These are phyloP conservation scores for Daedalea quercina DNA, from an alignment of 768 basidiomycete species.

Conservation along the genomic window DNA sequence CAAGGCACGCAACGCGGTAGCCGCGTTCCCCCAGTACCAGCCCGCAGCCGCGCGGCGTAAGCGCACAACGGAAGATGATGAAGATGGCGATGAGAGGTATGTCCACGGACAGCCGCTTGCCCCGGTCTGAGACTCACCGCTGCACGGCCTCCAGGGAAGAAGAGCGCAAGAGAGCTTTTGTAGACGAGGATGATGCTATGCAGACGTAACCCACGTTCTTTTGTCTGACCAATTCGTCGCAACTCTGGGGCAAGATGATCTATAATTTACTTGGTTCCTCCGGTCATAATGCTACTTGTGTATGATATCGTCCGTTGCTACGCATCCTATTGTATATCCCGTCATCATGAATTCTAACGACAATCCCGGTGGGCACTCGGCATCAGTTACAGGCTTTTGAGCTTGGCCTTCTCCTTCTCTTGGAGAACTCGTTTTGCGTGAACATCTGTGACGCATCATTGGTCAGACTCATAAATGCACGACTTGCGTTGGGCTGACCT, in stretches of 20 bases:
- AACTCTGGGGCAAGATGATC: neutral
- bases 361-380: neutral
- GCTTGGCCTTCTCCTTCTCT: slow-evolving; percentile 78
- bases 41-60: slow-evolving; percentile 52
- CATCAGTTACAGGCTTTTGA: slow-evolving; percentile 60
- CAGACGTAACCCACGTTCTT: slow-evolving; percentile 9
- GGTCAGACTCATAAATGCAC: slow-evolving; percentile 5
- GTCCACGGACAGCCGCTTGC: neutral
- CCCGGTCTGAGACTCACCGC: neutral
- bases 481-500: slow-evolving; percentile 40
- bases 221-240: neutral
- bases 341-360: neutral
- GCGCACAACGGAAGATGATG: slow-evolving; percentile 64
- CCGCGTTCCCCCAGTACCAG: slow-evolving; percentile 46
- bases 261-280: slow-evolving; percentile 9
- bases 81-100: slow-evolving; percentile 39
- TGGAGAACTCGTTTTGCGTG: slow-evolving; percentile 74
- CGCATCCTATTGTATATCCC: slow-evolving; percentile 8
- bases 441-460: slow-evolving; percentile 42
- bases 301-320: slow-evolving; percentile 8
- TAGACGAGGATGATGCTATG: slow-evolving; percentile 30
- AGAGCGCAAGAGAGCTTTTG: slow-evolving; percentile 37
- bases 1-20: slow-evolving; percentile 66
- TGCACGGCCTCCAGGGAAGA: slow-evolving; percentile 24
- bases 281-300: slow-evolving; percentile 2